Evolutionary conservation across 164 flowering plant genomes (phyloP).

Genomic region (Malania oleifera): DNA sequence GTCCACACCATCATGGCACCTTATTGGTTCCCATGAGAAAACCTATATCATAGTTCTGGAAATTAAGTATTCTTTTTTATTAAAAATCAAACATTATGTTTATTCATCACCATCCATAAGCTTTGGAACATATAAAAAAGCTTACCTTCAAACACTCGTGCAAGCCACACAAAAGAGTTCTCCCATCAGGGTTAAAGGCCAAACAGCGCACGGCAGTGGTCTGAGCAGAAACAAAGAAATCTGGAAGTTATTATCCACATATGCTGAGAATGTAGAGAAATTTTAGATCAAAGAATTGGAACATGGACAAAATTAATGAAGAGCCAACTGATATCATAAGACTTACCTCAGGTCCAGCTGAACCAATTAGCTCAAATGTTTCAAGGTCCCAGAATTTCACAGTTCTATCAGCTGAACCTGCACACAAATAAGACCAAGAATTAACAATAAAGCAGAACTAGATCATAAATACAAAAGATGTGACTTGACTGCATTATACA

Average conservation of each 20-base stretch:
- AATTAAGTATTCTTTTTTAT: not conserved
- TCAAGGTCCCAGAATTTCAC: conserved; percentile 99
- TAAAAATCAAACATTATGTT: not conserved
- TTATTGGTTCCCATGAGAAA: conserved; percentile 92
- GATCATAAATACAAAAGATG: no score
- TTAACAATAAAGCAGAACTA: not conserved
- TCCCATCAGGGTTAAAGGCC: conserved; percentile 95
- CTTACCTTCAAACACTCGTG: conserved; percentile 87
- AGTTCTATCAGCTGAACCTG: conserved; percentile 96
- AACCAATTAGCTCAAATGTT: conserved; percentile 96
- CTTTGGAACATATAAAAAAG: not conserved
- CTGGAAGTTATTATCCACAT: not conserved
- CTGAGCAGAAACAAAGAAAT: conserved; percentile 32
- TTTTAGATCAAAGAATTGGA: not conserved
- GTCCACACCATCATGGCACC: conserved; percentile 88
- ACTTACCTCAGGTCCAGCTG: conserved; percentile 91
- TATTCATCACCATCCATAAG: not conserved
- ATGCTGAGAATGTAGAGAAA: not conserved
- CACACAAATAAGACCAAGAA: conserved; percentile 3
- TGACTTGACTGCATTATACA: no score
- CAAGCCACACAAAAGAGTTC: conserved; percentile 87
- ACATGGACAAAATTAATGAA: conserved; percentile 3
- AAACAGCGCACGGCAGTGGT: conserved; percentile 80
- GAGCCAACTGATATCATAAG: not conserved
- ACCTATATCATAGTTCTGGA: conserved; percentile 36